Conservation (phyloP, 1,139 yeast species). For the Williopsis jadinii region DNA sequence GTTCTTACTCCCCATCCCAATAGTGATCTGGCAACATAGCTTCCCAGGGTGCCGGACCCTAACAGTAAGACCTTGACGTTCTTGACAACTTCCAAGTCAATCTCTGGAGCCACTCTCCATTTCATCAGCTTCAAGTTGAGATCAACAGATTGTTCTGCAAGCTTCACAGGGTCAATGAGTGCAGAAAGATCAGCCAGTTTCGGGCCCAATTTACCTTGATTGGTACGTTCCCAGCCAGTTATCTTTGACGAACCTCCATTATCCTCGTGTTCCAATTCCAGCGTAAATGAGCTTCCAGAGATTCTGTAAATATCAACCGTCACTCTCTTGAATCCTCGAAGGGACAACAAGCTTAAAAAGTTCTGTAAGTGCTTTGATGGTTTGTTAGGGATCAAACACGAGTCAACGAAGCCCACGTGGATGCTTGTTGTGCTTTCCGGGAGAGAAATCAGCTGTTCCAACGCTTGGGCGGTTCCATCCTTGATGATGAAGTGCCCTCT, state of each 20-base stretch:
- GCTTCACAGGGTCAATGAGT: slow-evolving; percentile 67
- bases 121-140: slow-evolving; percentile 87
- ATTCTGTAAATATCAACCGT: slow-evolving; percentile 33
- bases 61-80: slow-evolving; percentile 59
- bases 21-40: slow-evolving; percentile 78
- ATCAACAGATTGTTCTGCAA: slow-evolving; percentile 90
- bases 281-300: slow-evolving; percentile 22
- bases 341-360: slow-evolving; percentile 46
- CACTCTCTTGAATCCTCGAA: slow-evolving; percentile 32
- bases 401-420: slow-evolving; percentile 52
- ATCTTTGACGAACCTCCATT: slow-evolving; percentile 27
- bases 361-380: slow-evolving; percentile 67
- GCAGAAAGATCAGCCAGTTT: slow-evolving; percentile 77
- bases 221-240: slow-evolving; percentile 88
- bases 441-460: slow-evolving; percentile 8
- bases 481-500: slow-evolving; percentile 21
- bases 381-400: slow-evolving; percentile 38
- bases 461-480: slow-evolving; percentile 10
- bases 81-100: slow-evolving; percentile 61
- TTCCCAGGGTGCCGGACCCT: slow-evolving; percentile 97
- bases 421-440: slow-evolving; percentile 1
- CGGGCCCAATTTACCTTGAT: slow-evolving; percentile 67
- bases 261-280: slow-evolving; percentile 12
- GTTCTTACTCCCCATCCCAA: slow-evolving; percentile 91
- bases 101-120: slow-evolving; percentile 87